Evolutionary conservation across 164 flowering plant species (phyloP).

Genomic region (Aristolochia californica): DNA sequence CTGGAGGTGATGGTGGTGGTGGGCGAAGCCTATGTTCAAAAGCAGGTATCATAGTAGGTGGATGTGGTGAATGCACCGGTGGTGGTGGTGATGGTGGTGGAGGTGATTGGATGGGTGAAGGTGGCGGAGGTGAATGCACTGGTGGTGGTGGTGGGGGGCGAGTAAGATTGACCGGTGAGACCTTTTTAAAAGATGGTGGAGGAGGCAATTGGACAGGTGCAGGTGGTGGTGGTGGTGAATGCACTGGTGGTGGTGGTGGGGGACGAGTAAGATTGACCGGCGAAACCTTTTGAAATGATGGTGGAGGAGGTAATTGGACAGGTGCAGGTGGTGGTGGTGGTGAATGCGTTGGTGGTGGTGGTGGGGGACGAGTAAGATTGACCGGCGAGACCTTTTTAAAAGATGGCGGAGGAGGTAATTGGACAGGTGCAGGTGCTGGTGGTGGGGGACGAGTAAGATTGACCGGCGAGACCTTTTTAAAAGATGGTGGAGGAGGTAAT

Average conservation of each 20-base stretch:
- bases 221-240: slow-evolving; percentile 10
- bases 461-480: no score
- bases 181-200: no score
- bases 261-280: background rate
- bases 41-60: background rate
- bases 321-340: slow-evolving; percentile 8
- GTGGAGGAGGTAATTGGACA: slow-evolving; percentile 6
- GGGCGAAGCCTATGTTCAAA: background rate
- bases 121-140: slow-evolving; percentile 8
- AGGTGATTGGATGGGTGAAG: slow-evolving; percentile 5
- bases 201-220: slow-evolving; percentile 4
- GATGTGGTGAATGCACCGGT: slow-evolving; percentile 6
- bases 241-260: slow-evolving; percentile 7
- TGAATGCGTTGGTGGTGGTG: slow-evolving; percentile 4
- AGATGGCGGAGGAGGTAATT: slow-evolving; percentile 6
- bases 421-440: slow-evolving; percentile 3
- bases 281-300: no score
- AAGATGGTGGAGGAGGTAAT: slow-evolving; percentile 10
- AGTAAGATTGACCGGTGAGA: background rate
- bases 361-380: background rate
- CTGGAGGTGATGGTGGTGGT: slow-evolving; percentile 3
- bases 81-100: slow-evolving; percentile 3
- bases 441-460: background rate
- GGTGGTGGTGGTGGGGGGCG: slow-evolving; percentile 4
- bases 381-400: no score